Evolutionary conservation across 805 yeast genomes (phyloP), one percentile per base, ranked within the genome.

Genomic region (Wickerhamomyces chambardii): DNA sequence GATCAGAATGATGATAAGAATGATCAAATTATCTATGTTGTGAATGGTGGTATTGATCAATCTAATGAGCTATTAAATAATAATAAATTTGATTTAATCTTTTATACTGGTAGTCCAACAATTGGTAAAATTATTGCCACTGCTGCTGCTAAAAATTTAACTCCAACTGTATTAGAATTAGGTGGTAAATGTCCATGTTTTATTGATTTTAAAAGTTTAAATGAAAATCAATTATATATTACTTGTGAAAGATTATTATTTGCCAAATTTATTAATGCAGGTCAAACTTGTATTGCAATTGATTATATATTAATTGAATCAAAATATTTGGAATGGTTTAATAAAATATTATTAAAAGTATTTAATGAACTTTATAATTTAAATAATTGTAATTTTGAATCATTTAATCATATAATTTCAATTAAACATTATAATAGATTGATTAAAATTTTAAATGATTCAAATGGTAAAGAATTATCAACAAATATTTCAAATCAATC

Each of bases 181-280:
- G 97, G 97, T 36, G 97, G 97, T 5, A 90, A 90, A 56, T 80
- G 90, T 7, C 97, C 97, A 0, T 83, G 74, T 2, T 70, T 87
- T 46, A 62, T 89, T 10, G n/a, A n/a, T n/a, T 69, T 86, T 34
- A 68, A 62, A 32, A 64, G 63, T 42, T 59, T 68, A 33, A 61
- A 61, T 12, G 63, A 65, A 37, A 51, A 46, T n/a, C 65, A 73
- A 37, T 46, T 76, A 27, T 50, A 58, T 9, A 55, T 61, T 2
- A 66, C 72, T 4, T 66, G 86, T 18, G 69, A 68, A 43, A 72
- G 97, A 57, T 59, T 85, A 14, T 68, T 70, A 1, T 84, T 92
- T 84, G 90, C 89, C 15, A 75, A 80, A 46, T 80, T 79, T 51
- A 59, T 73, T 24, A 90, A 86, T 53, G 73, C 83, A 15, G 97